These are phyloP conservation scores for Zymoseptoria tritici DNA, from an alignment of 2,329 filamentous ascomycete species.

Conservation along the genomic window DNA sequence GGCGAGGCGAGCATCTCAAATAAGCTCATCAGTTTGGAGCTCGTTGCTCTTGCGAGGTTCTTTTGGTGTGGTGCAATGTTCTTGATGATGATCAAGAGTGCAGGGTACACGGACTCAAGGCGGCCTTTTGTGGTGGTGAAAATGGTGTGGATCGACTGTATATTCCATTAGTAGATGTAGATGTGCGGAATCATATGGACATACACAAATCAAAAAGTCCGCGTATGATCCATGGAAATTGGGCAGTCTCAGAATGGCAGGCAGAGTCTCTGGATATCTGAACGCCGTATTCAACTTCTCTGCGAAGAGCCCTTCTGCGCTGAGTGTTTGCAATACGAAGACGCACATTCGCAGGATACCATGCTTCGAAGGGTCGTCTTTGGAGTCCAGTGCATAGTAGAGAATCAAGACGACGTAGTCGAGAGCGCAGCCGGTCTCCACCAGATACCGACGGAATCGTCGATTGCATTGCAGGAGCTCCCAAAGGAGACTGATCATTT, in stretches of 20 bases:
- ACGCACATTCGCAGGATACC: slow-evolving; percentile 93
- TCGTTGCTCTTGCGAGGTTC: slow-evolving; percentile 64
- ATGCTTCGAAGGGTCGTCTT: slow-evolving; percentile 77
- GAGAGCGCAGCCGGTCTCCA: slow-evolving; percentile 86
- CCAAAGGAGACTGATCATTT: slow-evolving; percentile 97
- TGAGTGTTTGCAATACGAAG: slow-evolving; percentile 92
- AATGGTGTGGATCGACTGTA: slow-evolving; percentile 77
- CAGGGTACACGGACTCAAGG: slow-evolving; percentile 84
- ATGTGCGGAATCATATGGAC: slow-evolving; percentile 31
- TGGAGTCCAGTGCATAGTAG: slow-evolving; percentile 89
- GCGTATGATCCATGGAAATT: slow-evolving; percentile 86
- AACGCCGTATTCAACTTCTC: slow-evolving; percentile 84
- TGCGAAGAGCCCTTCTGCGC: slow-evolving; percentile 85
- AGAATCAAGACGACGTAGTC: slow-evolving; percentile 87
- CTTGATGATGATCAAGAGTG: slow-evolving; percentile 83
- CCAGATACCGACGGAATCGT: slow-evolving; percentile 90
- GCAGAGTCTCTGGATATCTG: slow-evolving; percentile 79
- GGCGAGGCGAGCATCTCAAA: slow-evolving; percentile 91
- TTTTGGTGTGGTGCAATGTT: slow-evolving; percentile 84
- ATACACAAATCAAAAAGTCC: slow-evolving; percentile 83
- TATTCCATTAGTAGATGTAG: slow-evolving; percentile 6
- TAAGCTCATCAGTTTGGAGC: slow-evolving; percentile 76
- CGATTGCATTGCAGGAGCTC: slow-evolving; percentile 97
- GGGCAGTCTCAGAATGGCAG: slow-evolving; percentile 68
- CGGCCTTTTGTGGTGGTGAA: slow-evolving; percentile 88